Evolutionary conservation across 2,329 filamentous ascomycete species (phyloP), one percentile per base, ranked within the genome.

Genomic region (Verticillium nonalfalfae): DNA sequence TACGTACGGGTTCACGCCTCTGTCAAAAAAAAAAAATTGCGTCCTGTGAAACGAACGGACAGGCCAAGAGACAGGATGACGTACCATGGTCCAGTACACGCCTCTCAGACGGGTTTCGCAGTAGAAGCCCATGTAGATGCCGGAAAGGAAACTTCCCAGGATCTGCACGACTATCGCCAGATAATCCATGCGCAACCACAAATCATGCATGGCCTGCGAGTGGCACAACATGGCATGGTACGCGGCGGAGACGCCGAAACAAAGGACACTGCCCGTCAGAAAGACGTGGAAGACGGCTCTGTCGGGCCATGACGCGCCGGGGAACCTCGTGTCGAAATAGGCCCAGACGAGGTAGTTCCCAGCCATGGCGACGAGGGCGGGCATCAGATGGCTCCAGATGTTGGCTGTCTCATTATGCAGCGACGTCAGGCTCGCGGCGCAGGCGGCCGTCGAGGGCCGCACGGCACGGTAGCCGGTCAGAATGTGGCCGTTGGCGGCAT

Each of bases 181-280:
- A 61, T 73, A 76, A 63, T 79, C 77, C 7, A 76, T 59, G 7
- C 73, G 67, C 11, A 77, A 65, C 74, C 75, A 78, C 7, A 74
- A 63, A n/a, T 70, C 66, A 21, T 71, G 70, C 18, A 72, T 65
- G 15, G 66, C 59, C 45, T 68, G 58, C 15, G 76, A 79, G 65
- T 79, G 76, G 65, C 72, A 75, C 60, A 75, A 66, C 54, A 79
- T 63, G 4, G 74, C 73, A 62, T 79, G 76, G 60, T 78, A 79
- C 1, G 68, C 60, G 13, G 76, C 68, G 3, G 75, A 78, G 14
- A 75, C 61, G 15, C 69, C 67, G 31, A 79, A 71, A 62, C 77
- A 80, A 2, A 71, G 58, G 4, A 69, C 63, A 5, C 71, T 73
- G 3, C 74, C 71, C 15, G 72, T 64, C 21, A 80, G 66, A 64